phyloP scores from a whole-genome alignment of 305 asterid species.

The Rubia occidens region DNA sequence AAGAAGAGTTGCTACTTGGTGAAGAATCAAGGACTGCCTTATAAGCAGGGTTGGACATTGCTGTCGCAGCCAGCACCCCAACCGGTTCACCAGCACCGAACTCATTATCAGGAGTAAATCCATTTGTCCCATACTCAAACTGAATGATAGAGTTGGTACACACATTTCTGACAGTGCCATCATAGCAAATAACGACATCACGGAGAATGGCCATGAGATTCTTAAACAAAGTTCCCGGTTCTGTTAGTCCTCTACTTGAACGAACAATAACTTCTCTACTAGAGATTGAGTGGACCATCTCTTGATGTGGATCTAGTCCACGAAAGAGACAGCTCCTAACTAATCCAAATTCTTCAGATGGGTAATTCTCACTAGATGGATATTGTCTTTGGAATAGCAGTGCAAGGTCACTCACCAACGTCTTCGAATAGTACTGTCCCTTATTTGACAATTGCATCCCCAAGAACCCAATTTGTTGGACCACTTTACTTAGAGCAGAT shows the following conservation, averaged over 20 bases:
- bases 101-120: constrained; percentile 40
- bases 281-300: constrained; percentile 83
- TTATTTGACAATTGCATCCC: constrained; percentile 61
- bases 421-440: constrained; percentile 69
- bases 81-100: constrained; percentile 98
- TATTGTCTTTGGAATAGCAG: constrained; percentile 48
- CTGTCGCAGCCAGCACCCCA: constrained; percentile 98
- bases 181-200: constrained; percentile 83
- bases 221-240: constrained; percentile 79
- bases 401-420: constrained; percentile 62
- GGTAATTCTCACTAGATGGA: constrained; percentile 51
- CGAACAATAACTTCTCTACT: constrained; percentile 96
- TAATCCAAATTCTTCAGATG: constrained; percentile 69
- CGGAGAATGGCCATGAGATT: constrained; percentile 95
- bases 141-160: constrained; percentile 83
- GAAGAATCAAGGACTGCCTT: constrained; percentile 99
- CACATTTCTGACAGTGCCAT: constrained; percentile 76
- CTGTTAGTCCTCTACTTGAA: constrained; percentile 84
- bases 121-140: constrained; percentile 73
- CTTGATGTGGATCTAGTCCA: constrained; percentile 89
- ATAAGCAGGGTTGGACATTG: constrained; percentile 99
- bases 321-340: constrained; percentile 71
- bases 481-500: constrained; percentile 79
- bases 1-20: constrained; percentile 86
- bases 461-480: constrained; percentile 84